phyloP scores from a whole-genome alignment of 2,329 filamentous ascomycete genomes.

The Aureobasidium sp. region DNA sequence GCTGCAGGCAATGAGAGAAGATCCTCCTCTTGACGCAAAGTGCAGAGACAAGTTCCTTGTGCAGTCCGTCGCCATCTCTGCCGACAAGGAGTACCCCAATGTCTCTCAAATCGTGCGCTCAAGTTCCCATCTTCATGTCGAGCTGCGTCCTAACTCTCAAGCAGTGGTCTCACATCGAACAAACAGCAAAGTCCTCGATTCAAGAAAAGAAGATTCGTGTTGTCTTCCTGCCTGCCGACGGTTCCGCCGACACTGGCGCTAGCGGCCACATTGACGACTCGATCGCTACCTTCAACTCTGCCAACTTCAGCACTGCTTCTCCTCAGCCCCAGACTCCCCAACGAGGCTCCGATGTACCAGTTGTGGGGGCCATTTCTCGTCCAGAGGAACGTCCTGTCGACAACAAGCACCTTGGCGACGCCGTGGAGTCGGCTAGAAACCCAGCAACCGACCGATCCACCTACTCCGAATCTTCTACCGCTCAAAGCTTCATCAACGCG shows the following conservation, averaged over 20 bases:
- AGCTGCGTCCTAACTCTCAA: constrained; percentile 18
- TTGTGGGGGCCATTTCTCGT: constrained; percentile 33
- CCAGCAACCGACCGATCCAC: constrained; percentile 26
- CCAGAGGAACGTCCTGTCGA: constrained; percentile 33
- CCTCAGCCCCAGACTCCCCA: constrained; percentile 45
- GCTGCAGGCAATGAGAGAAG: constrained; percentile 95
- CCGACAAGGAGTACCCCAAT: constrained; percentile 67
- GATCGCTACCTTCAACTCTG: constrained; percentile 50
- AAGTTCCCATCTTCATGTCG: not conserved
- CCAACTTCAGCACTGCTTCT: constrained; percentile 52
- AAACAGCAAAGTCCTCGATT: constrained; percentile 66
- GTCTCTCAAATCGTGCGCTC: constrained; percentile 69
- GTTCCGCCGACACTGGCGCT: constrained; percentile 24
- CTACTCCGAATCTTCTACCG: constrained; percentile 31
- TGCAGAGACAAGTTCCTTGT: constrained; percentile 98
- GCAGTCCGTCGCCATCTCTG: constrained; percentile 77
- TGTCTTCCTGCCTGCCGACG: constrained; percentile 65
- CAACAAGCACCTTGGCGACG: constrained; percentile 36
- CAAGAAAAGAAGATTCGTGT: constrained; percentile 96
- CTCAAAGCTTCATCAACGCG: constrained; percentile 42
- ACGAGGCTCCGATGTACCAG: constrained; percentile 24
- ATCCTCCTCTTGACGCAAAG: constrained; percentile 76
- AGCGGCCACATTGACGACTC: constrained; percentile 31
- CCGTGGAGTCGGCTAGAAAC: constrained; percentile 35
- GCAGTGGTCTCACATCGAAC: constrained; percentile 70